Base-by-base conservation (phyloP, 2,329 filamentous ascomycete species). In the Aspergillus viridinutans region DNA sequence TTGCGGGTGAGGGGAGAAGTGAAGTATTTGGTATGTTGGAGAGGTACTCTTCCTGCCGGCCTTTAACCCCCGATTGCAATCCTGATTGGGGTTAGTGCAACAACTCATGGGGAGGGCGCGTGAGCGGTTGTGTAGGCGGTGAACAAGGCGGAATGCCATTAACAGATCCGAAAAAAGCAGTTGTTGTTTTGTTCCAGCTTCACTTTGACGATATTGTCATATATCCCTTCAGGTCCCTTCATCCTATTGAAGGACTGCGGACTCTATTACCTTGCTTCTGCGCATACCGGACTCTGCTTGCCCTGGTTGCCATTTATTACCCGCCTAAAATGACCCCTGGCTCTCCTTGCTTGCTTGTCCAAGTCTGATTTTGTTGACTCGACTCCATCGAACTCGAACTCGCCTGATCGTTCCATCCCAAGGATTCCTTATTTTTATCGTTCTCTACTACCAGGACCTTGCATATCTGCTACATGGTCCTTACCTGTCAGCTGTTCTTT, bases 121-220 rank as follows among this genome's bases (percentile, higher is more conserved):
- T 63, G 64, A 61, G 63, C 62, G 64, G 64, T 67, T 88, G 86
- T 26, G 79, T 89, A 23, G 84, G 86, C 50, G 85, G 88, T 52
- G 86, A 84, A 0, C 77, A 85, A 45, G 87, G 87, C 14, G 83
- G 57, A 50, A 40, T 50, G 43, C 43, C 28, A 35, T 47, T 47
- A 26, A 14, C 28, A 25, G 47, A 55, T 48, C 17, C 43, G 38
- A 38, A 32, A 28, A 38, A 43, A 28, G 12, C 38, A 32, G n/a
- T 48, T n/a, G 12, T 48, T 25, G 49, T 32, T 23, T 49, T 43
- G 50, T 49, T 28, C 23, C 9, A 52, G n/a, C 49, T 35, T 26
- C 47, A 21, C 26, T 10, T 26, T 49, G 14, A 35, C 12, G 4
- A 17, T 38, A 38, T 38, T 23, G 4, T 23, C 9, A 6, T 12